Evolutionary conservation across 257 asterid genomes (phyloP), one percentile per base, ranked within the genome.

Genomic region (Scutellaria baicalensis): DNA sequence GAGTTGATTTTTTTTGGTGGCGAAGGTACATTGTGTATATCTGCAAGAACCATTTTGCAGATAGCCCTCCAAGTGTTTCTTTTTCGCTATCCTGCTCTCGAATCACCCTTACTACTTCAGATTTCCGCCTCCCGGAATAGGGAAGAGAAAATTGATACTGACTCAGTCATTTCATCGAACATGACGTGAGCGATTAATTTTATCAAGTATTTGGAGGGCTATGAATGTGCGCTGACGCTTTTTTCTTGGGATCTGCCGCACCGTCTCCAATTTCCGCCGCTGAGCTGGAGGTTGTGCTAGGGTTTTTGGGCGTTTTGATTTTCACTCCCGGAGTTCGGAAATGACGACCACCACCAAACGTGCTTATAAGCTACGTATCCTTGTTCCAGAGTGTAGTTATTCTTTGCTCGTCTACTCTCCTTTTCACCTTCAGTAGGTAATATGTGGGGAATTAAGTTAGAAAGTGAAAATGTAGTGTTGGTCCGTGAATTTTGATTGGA

Each of bases 311-410:
- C 70, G 10, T 52, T 73, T 77, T 36, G 79, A 40, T 74, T 67
- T 70, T 64, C 62, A 11, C 14, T 50, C 27, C 51, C 12, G 70
- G 78, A 61, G 80, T 78, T 74, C 48, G n/a, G 83, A 79, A 69
- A 85, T 83, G 88, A 67, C 90, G 83, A 81, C 93, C 43, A 85
- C 97, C 71, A 79, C 96, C 83, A 93, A 93, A 80, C 99, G 97
- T 69, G 97, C 96, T 79, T 93, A 93, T 70, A 93, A 93, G 96
- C 91, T 93, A 77, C 99, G 97, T 93, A 93, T 93, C 97, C 97
- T 87, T 86, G 55, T 64, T 59, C 11, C 16, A 51, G 45, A 69
- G 67, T 70, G 21, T 45, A 14, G 39, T 54, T 38, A 51, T 49
- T 59, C 13, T 43, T 62, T 64, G 23, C 57, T 56, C 13, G 48